These are phyloP conservation scores for Trichosanthes truncata DNA, from an alignment of 306 rosid species.

Conservation along the genomic window DNA sequence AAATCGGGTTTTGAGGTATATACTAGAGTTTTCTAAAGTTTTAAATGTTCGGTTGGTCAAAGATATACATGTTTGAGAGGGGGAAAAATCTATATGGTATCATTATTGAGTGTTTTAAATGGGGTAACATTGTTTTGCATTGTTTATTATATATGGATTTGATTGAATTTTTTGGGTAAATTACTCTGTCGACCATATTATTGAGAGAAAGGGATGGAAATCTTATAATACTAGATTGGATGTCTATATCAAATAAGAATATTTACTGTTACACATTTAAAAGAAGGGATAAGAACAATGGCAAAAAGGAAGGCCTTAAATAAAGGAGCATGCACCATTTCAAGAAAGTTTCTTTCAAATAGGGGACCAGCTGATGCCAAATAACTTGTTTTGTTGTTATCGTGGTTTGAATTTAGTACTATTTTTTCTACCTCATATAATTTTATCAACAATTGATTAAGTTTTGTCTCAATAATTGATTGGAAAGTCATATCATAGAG, in stretches of 20 bases:
- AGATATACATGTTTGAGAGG: no score
- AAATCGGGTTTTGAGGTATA: no score
- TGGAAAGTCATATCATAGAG: background rate
- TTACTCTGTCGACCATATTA: background rate
- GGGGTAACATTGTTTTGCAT: no score
- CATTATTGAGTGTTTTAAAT: no score
- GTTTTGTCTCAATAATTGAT: background rate
- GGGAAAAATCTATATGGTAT: no score
- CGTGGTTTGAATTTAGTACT: background rate
- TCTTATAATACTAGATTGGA: background rate
- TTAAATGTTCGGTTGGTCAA: no score
- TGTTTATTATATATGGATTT: background rate
- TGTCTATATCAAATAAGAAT: background rate
- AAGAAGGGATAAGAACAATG: conserved; percentile 6
- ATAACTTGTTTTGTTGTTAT: background rate
- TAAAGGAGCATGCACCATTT: conserved; percentile 2
- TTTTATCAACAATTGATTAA: background rate
- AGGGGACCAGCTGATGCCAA: background rate
- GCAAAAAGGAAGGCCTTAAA: background rate
- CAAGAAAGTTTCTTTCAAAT: background rate
- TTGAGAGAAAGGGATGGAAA: background rate
- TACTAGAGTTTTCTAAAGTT: no score
- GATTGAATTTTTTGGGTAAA: background rate
- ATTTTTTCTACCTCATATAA: background rate
- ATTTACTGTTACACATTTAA: background rate